Base-by-base conservation (phyloP, 768 basidiomycete genomes). In the Kondoa subrosea region DNA sequence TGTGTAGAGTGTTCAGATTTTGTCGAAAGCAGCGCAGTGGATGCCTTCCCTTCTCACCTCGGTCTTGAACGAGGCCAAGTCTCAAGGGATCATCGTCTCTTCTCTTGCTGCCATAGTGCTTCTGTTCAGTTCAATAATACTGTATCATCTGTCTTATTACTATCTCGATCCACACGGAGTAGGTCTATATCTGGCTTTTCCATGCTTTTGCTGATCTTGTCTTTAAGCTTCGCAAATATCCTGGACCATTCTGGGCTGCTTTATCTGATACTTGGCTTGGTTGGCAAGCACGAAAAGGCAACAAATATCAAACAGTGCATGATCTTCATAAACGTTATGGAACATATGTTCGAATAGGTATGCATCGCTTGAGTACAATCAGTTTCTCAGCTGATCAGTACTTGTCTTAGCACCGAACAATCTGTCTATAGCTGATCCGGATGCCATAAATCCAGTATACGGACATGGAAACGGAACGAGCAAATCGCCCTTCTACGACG, bases 381-480 rank as follows among this genome's bases (percentile, higher is more conserved):
- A n/a, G 26, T 25, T 4, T 17, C 27, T 64, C 14, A 30, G 17
- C 33, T 25, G 12, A 64, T 31, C 25, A 30, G 33, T 30, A 14
- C 4, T 78, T 88, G 68, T 50, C 12, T n/a, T 21, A 50, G 85
- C 86, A 0, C 87, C 87, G 0, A 85, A 87, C 72, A 86, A 88
- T 72, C 79, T 90, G 8, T 87, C 86, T 0, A 80, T 90, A 61
- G 83, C 86, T 14, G 84, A 88, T 72, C 88, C 89, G 0, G 85
- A 84, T 0, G 89, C 89, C 0, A 82, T 91, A 16, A 80, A 80
- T 50, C 75, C 84, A 67, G 80, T 92, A 16, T 91, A 91, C 73
- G 89, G 85, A 25, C 89, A 85, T 70, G 88, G 88, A 2, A 89
- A 85, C 67, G 89, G 89, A n/a, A 83, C 86, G 3, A 81, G 86